These are phyloP conservation scores for Suhomyces guaymorum DNA, from an alignment of 1,139 yeast genomes.

Conservation along the genomic window DNA sequence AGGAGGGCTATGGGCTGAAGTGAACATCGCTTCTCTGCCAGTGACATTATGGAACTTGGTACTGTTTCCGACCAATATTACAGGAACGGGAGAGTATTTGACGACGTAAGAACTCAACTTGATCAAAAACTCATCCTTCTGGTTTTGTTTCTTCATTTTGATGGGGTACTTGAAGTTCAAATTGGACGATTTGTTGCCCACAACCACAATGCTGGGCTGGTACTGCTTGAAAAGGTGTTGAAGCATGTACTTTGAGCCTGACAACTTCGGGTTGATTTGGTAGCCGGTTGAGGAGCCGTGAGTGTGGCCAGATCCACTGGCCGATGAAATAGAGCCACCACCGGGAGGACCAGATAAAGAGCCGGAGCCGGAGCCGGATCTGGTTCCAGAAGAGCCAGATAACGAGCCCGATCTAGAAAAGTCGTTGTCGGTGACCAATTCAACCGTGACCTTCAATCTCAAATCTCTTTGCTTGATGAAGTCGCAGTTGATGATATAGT, in stretches of 20 bases:
- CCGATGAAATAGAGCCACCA: too few relatives aligned
- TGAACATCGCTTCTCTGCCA: constrained; percentile 11
- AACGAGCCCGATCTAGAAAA: constrained; percentile 2
- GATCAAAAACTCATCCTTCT: constrained; percentile 29
- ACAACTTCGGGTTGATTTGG: constrained; percentile 7
- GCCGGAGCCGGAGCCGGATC: constrained; percentile 1
- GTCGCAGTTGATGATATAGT: constrained; percentile 38
- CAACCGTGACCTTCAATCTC: constrained; percentile 53
- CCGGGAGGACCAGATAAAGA: too few relatives aligned
- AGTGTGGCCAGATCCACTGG: too few relatives aligned
- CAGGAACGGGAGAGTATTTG: constrained; percentile 45
- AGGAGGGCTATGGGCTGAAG: constrained; percentile 1
- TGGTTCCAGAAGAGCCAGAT: constrained; percentile 6
- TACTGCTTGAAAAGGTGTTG: constrained; percentile 41
- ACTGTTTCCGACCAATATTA: constrained; percentile 38
- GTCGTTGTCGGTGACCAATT: constrained; percentile 39
- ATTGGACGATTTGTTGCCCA: constrained; percentile 42
- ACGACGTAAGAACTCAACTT: constrained; percentile 43
- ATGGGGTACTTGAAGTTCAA: constrained; percentile 47
- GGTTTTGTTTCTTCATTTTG: constrained; percentile 26
- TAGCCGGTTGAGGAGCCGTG: too few relatives aligned
- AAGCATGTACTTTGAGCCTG: constrained; percentile 40
- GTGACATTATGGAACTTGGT: constrained; percentile 16
- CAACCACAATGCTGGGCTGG: constrained; percentile 39
- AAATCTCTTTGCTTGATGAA: constrained; percentile 23